A percentile compares a stretch with the other conserved stretches of the same genome.
Evolutionary conservation across 257 asterid species (phyloP).

Genomic region (Thymus mandschuricus): DNA sequence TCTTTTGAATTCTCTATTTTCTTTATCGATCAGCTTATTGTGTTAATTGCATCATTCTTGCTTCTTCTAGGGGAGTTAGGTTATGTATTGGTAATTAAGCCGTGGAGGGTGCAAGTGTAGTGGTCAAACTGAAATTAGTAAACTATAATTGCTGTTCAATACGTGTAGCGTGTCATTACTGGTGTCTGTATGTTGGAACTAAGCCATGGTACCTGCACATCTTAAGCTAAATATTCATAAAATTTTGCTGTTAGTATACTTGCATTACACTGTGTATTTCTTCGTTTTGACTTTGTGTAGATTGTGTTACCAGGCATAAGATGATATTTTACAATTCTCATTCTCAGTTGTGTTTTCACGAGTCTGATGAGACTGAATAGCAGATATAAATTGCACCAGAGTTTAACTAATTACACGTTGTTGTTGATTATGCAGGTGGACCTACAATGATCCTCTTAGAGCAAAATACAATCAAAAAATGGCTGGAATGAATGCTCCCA

Average conservation of each 20-base stretch:
- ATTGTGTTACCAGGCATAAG: background rate
- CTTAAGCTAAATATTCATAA: background rate
- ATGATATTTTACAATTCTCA: conserved; percentile 11
- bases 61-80: background rate
- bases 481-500: conserved; percentile 92
- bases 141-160: background rate
- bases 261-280: conserved; percentile 5
- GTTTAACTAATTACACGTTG: conserved; percentile 4
- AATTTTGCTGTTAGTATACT: background rate
- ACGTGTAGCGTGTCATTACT: background rate
- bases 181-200: background rate
- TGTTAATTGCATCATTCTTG: background rate
- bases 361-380: conserved; percentile 9
- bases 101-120: background rate
- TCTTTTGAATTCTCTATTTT: background rate
- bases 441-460: conserved; percentile 80
- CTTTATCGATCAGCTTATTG: background rate
- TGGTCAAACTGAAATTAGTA: background rate
- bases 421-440: conserved; percentile 73
- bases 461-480: conserved; percentile 86
- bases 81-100: background rate
- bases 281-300: background rate
- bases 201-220: background rate
- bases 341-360: background rate
- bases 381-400: background rate